These are phyloP conservation scores for Hygrocybe punicea DNA, from an alignment of 768 basidiomycete species.

Conservation along the genomic window DNA sequence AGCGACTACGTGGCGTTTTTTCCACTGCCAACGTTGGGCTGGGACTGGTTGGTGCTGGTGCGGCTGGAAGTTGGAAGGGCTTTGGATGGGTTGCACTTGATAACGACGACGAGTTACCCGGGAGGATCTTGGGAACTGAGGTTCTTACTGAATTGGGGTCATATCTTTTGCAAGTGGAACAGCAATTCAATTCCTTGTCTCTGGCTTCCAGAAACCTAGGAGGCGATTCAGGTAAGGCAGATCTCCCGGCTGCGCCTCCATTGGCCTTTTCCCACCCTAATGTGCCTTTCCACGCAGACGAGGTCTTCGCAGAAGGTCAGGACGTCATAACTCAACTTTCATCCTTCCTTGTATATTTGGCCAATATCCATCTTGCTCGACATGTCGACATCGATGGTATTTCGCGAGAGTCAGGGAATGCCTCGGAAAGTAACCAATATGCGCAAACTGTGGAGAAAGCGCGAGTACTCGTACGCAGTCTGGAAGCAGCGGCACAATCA, in stretches of 20 bases:
- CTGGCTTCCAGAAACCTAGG: slow-evolving; percentile 33
- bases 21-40: slow-evolving; percentile 62
- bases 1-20: slow-evolving; percentile 58
- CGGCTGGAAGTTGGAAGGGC: slow-evolving; percentile 75
- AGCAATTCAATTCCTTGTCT: slow-evolving; percentile 42
- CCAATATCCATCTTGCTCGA: slow-evolving; percentile 73
- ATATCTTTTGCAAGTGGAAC: slow-evolving; percentile 49
- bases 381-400: slow-evolving; percentile 82
- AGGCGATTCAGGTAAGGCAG: slow-evolving; percentile 38
- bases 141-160: slow-evolving; percentile 53
- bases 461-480: slow-evolving; percentile 58
- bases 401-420: slow-evolving; percentile 42
- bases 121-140: slow-evolving; percentile 47
- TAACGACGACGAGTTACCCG: slow-evolving; percentile 47
- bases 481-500: slow-evolving; percentile 69
- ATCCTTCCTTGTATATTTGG: slow-evolving; percentile 54
- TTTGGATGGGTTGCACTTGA: slow-evolving; percentile 73
- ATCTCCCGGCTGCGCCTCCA: background rate
- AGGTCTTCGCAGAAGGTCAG: slow-evolving; percentile 44
- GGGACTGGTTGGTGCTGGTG: slow-evolving; percentile 77
- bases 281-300: slow-evolving; percentile 33
- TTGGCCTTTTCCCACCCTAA: background rate
- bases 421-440: slow-evolving; percentile 51
- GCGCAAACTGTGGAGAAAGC: slow-evolving; percentile 66
- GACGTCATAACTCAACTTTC: slow-evolving; percentile 55